Evolutionary conservation across 2,329 filamentous ascomycete genomes (phyloP), one percentile per base, ranked within the genome.

Genomic region (Fusarium haematococcum): DNA sequence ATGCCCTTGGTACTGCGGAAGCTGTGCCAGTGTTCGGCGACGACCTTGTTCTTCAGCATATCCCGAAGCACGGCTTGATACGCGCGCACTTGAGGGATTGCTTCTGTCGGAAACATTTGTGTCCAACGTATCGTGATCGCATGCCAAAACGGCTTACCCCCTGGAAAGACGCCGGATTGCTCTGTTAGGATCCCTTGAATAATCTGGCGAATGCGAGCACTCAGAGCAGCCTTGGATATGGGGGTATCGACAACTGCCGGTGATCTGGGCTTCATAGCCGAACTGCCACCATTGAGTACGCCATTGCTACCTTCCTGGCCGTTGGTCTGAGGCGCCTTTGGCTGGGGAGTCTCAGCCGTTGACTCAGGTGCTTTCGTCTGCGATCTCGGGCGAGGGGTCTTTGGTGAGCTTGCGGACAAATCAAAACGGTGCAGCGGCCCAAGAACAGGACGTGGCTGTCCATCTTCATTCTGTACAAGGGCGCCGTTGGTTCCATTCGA

Each of bases 91-190:
- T 80, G 83, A 3, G 85, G 88, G 27, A 84, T 81, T 5, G 82
- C 78, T 45, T 86, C 80, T 37, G 79, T 80, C 2, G 79, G 75
- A 50, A 86, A 87, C 9, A 80, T 78, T n/a, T 80, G 80, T 11
- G 81, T 77, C 85, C 88, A 91, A 9, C 86, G 79, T 11, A 82
- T 81, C 16, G 84, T 81, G 5, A 89, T 76, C 2, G 86, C 85
- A 66, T 86, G 84, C 81, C 87, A 89, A 6, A 90, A 79, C 5
- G 86, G 81, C 45, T 85, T 83, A 27, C 87, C 87, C 18, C 87
- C 86, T 2, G 89, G 87, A 52, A 90, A 87, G 1, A 87, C 86
- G 0, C 88, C 88, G 2, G 80, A 77, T 7, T 80, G 75, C 35
- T 80, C 77, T n/a, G 68, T 71, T 33, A 83, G 73, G 33, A 81